Base-by-base conservation (phyloP, 192 early-diverging fungal genomes). In the Podila horticola region DNA sequence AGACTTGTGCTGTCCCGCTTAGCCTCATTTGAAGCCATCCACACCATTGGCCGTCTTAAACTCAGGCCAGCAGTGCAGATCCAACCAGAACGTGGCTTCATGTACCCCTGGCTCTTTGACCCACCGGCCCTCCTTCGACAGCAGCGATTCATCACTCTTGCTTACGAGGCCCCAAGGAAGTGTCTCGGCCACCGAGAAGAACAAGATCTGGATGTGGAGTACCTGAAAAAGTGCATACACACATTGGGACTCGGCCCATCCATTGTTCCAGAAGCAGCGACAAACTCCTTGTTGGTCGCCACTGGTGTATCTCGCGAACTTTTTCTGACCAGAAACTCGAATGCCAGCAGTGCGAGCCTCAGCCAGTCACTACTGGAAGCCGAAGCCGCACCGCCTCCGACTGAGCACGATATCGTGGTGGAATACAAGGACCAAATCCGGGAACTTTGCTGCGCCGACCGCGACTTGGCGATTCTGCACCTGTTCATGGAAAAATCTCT, bases 1-100 rank as follows among this genome's bases (percentile, higher is more conserved):
- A 72, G 72, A 24, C 68, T 74, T 55, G 33, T 84, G 3, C 58
- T 89, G 20, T 88, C 89, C 11, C 85, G 84, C n/a, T 57, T 90
- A 22, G 82, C 85, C 9, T 89, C 89, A 0, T 90, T 87, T 62
- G 89, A 90, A 75, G 75, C 85, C 19, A 85, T 88, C 11, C 69
- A 84, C 69, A 75, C 82, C 12, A 84, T 89, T 13, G 88, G 84
- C 19, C 84, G 72, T 13, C 73, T 81, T 29, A 63, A 67, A 1
- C 57, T 64, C 12, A 36, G 71, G 45, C 75, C 75, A 31, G 66
- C 62, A 34, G 62, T 69, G 6, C 45, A 68, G 19, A 26, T 31
- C 20, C 58, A 72, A n/a, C 45, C 55, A 3, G 58, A 72, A 4
- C 66, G 60, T n/a, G 82, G 71, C 12, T 81, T 81, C 45, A 73